phyloP scores from a whole-genome alignment of 169 alveolate genomes.

The Cryptosporidium bovis region DNA sequence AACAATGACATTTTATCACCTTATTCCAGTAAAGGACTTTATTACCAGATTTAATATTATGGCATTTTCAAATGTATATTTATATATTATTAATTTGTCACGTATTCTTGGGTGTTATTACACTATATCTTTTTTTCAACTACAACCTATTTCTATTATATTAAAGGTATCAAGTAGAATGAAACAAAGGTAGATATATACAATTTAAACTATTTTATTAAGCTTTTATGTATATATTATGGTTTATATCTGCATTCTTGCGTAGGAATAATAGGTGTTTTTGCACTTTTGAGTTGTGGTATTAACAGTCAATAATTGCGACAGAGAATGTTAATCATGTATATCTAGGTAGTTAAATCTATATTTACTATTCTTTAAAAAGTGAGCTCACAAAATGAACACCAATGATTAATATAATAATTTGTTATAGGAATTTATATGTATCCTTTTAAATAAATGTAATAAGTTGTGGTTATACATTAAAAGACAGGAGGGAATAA shows the following conservation, averaged over 20 bases:
- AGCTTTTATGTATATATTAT: no score
- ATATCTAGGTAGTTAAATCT: no score
- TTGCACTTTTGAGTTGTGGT: no score
- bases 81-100: background rate
- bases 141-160: conserved; percentile 1
- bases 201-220: background rate
- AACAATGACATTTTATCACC: conserved; percentile 12
- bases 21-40: conserved; percentile 22
- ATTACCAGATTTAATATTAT: conserved; percentile 20
- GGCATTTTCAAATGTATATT: background rate
- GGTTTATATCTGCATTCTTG: no score
- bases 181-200: background rate
- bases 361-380: no score
- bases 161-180: background rate
- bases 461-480: background rate
- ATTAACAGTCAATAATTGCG: no score
- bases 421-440: no score
- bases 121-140: conserved; percentile 3
- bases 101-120: background rate
- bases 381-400: no score
- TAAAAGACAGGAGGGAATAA: background rate
- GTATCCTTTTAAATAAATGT: no score
- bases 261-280: no score
- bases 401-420: no score
- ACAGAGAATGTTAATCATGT: no score